A percentile compares a stretch with the other conserved stretches of the same genome.
Evolutionary conservation across 2,329 filamentous ascomycete species (phyloP).

Genomic region (Diaporthe humulicola): DNA sequence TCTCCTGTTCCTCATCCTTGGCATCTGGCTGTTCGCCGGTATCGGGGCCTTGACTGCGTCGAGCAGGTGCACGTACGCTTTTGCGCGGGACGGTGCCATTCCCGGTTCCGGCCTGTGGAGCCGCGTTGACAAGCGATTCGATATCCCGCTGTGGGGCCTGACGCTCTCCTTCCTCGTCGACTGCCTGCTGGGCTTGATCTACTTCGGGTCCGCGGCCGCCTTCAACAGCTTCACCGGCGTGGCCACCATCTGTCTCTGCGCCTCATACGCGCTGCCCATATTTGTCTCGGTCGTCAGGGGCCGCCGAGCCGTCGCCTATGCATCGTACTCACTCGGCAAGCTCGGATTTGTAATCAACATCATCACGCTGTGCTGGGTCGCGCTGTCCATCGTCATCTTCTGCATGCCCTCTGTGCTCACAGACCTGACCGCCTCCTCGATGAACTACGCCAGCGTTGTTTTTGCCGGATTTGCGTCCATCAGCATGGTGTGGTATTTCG

Average conservation of each 20-base stretch:
- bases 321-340: conserved; percentile 76
- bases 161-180: conserved; percentile 77
- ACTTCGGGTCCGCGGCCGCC: conserved; percentile 81
- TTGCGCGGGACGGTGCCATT: conserved; percentile 81
- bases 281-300: conserved; percentile 77
- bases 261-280: conserved; percentile 82
- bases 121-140: conserved; percentile 73
- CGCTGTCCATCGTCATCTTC: conserved; percentile 78
- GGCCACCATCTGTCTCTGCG: conserved; percentile 82
- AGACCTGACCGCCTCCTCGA: conserved; percentile 63
- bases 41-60: conserved; percentile 81
- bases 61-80: conserved; percentile 81
- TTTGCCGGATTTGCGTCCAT: conserved; percentile 73
- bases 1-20: conserved; percentile 80
- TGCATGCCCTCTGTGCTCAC: conserved; percentile 78
- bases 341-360: conserved; percentile 79
- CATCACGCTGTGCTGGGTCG: conserved; percentile 78
- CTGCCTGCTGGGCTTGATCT: conserved; percentile 81
- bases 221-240: conserved; percentile 87
- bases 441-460: conserved; percentile 78
- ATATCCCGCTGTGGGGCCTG: conserved; percentile 79
- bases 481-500: conserved; percentile 73
- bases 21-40: conserved; percentile 83
- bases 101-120: conserved; percentile 77
- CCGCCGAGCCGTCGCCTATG: conserved; percentile 74